Evolutionary conservation across 1,284 basidiomycete species (phyloP), one percentile per base, ranked within the genome.

Genomic region (Grifola frondosa): DNA sequence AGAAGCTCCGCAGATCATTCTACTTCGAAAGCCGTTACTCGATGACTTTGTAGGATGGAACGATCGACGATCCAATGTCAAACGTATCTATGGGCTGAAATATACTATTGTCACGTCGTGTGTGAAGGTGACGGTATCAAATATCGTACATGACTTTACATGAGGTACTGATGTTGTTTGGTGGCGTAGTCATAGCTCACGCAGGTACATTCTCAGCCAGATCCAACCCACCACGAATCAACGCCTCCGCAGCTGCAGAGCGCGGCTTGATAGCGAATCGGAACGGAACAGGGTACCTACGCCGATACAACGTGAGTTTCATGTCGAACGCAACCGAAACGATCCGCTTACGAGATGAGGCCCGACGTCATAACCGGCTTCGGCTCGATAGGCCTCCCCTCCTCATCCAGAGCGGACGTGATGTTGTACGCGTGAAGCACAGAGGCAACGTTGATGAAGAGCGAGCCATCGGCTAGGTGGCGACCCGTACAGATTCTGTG

Each of bases 391-490:
- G 42, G 38, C 5, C 44, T 39, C 7, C 49, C 49, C 20, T 28
- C 4, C 8, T 20, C 31, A 20, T 50, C 49, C 23, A 21, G 33
- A 25, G 40, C 46, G 34, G 44, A 45, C 13, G 30, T 29, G 21
- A 60, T 57, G 29, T 52, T 33, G 40, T 48, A 58, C 11, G 47
- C 42, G 10, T 53, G 47, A 3, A 60, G 47, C 17, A 53, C 39
- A 16, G 40, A 48, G 4, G 54, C 49, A 7, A 53, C 43, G 19
- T 48, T 48, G 23, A 58, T 53, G 39, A 50, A 57, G 20, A 60
- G 17, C 3, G 54, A 48, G 11, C 44, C 41, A 11, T 49, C 40
- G 10, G 51, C 50, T 25, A 60, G 41, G 31, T 44, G 47, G 23
- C 46, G 44, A 11, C 37, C 37, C 3, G 37, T 28, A 15, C 37